Conservation (phyloP, 2,329 filamentous ascomycete genomes). For the Myriosclerotinia curreyana region DNA sequence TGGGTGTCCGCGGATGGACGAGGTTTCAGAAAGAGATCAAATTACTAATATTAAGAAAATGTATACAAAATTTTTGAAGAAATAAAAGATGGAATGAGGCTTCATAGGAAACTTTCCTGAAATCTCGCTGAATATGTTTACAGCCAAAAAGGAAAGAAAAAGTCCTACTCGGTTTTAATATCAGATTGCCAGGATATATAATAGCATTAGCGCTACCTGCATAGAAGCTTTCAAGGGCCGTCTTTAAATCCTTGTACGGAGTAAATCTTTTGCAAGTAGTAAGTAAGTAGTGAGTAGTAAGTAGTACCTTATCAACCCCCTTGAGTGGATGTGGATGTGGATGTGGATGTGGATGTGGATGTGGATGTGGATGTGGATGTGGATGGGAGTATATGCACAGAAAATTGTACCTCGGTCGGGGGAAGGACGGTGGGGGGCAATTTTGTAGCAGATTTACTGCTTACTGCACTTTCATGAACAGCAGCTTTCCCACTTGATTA, state of each 20-base stretch:
- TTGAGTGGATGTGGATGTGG: no score
- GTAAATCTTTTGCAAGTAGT: conserved; percentile 4
- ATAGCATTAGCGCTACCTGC: conserved; percentile 3
- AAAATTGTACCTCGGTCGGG: no score
- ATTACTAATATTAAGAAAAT: conserved; percentile 14
- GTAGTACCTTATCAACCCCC: no score
- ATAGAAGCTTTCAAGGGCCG: conserved; percentile 4
- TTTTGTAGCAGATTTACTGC: no score
- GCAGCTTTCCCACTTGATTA: no score
- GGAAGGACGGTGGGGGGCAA: no score
- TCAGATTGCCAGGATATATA: conserved; percentile 2
- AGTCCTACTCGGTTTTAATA: conserved; percentile 13
- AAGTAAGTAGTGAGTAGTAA: no score
- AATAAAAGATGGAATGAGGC: background rate
- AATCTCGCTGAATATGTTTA: background rate
- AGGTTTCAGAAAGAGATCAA: background rate
- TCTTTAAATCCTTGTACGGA: background rate
- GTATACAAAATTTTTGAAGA: conserved; percentile 3
- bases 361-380: no score
- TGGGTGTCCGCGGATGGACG: conserved; percentile 8
- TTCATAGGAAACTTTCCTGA: background rate
- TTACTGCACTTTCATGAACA: no score
- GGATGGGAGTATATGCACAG: no score
- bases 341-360: no score
- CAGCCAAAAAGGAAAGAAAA: background rate